Percentiles rank a stretch among this genome's conserved stretches.
These are phyloP conservation scores for Amaranthus tricolor DNA, from an alignment of 179 eudicot genomes.

Conservation along the genomic window DNA sequence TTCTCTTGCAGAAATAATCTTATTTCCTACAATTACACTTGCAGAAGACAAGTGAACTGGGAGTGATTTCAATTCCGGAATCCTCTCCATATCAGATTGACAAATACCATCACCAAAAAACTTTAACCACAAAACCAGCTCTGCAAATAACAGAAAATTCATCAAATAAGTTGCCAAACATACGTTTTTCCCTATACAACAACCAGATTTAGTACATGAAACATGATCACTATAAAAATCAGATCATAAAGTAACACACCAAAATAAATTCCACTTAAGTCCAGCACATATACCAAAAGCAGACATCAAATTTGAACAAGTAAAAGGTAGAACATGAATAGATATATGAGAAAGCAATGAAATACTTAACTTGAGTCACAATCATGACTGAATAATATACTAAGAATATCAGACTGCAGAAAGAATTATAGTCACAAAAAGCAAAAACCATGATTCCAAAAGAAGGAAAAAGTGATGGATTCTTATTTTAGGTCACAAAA, in stretches of 20 bases:
- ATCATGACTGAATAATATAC: constrained; percentile 24
- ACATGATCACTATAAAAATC: background rate
- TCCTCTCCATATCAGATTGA: constrained; percentile 52
- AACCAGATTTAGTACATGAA: background rate
- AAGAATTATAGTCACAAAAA: constrained; percentile 17
- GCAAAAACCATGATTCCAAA: constrained; percentile 23
- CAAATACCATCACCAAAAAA: constrained; percentile 42
- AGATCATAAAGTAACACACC: background rate
- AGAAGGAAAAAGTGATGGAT: constrained; percentile 26
- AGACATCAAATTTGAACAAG: background rate
- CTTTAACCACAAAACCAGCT: background rate
- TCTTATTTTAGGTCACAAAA: constrained; percentile 24
- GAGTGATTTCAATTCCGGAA: constrained; percentile 40
- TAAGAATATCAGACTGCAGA: constrained; percentile 19
- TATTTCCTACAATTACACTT: constrained; percentile 33
- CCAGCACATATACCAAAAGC: constrained; percentile 8
- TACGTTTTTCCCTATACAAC: background rate
- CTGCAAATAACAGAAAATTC: constrained; percentile 22
- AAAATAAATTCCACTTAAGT: constrained; percentile 1
- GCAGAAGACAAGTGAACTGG: constrained; percentile 40
- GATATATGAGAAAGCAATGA: constrained; percentile 20
- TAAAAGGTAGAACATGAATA: background rate
- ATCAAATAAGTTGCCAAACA: background rate
- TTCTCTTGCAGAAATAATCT: constrained; percentile 31
- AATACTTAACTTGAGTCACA: constrained; percentile 34